Percentiles rank a stretch among this genome's conserved stretches.
phyloP scores from a whole-genome alignment of 257 asterid genomes.

The Solanum tarapatanum region DNA sequence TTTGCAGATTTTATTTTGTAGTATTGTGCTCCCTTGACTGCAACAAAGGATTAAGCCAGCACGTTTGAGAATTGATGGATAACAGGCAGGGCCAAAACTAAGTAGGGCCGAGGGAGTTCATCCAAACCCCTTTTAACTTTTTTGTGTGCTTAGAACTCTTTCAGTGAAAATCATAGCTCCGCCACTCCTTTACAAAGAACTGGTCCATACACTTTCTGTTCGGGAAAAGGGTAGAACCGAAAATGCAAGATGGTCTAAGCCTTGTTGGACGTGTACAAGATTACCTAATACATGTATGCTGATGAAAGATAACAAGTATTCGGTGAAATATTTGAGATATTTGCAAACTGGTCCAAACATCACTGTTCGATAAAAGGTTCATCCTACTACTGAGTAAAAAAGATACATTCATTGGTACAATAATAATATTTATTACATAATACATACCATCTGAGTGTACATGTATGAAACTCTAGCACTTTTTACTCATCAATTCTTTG shows the following conservation, averaged over 20 bases:
- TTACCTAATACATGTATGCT: background rate
- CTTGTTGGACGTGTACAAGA: background rate
- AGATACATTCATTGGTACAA: background rate
- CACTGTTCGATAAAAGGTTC: background rate
- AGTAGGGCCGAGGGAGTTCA: too few relatives aligned
- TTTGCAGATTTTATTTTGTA: background rate
- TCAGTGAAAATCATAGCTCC: too few relatives aligned
- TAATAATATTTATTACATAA: constrained; percentile 4
- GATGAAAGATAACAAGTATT: background rate
- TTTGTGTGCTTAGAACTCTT: background rate
- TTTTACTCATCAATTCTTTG: constrained; percentile 24
- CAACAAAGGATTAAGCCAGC: background rate
- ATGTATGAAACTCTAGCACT: constrained; percentile 20
- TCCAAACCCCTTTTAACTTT: background rate
- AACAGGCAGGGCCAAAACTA: too few relatives aligned
- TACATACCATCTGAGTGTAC: constrained; percentile 1
- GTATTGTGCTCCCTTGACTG: background rate
- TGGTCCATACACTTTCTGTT: background rate
- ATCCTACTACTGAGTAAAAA: background rate
- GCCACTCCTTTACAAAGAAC: background rate
- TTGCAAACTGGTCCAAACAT: background rate
- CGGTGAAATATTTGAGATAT: background rate
- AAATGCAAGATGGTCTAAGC: background rate
- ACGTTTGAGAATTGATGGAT: background rate
- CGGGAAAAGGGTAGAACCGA: background rate